Percentiles rank a stretch among this genome's conserved stretches.
Evolutionary conservation across 192 early-diverging fungal genomes (phyloP).

Genomic region (Phlyctochytrium bullatum): DNA sequence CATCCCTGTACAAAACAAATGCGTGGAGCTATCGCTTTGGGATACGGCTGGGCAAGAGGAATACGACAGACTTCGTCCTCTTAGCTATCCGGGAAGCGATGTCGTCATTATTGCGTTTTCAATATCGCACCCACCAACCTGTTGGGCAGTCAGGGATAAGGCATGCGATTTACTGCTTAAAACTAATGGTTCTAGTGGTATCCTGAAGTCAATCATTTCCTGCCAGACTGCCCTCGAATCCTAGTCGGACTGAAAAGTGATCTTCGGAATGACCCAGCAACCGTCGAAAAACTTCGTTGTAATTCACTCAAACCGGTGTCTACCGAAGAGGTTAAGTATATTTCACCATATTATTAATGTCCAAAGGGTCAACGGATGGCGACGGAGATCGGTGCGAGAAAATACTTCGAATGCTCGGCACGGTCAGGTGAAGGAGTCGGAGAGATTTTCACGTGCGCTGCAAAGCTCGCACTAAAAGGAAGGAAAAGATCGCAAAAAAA

Average conservation of each 20-base stretch:
- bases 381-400: conserved; percentile 67
- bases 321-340: conserved; percentile 31
- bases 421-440: conserved; percentile 67
- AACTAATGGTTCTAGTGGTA: conserved; percentile 57
- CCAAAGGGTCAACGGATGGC: conserved; percentile 67
- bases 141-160: conserved; percentile 77
- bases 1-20: conserved; percentile 28
- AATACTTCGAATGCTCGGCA: conserved; percentile 82
- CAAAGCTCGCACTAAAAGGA: conserved; percentile 49
- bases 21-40: conserved; percentile 77
- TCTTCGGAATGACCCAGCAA: conserved; percentile 34
- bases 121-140: conserved; percentile 74
- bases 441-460: conserved; percentile 64
- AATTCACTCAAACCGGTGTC: conserved; percentile 10
- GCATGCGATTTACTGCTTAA: conserved; percentile 3
- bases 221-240: conserved; percentile 71
- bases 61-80: conserved; percentile 88
- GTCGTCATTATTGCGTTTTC: conserved; percentile 77
- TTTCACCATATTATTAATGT: conserved; percentile 1
- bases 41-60: conserved; percentile 98
- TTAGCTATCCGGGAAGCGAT: conserved; percentile 90
- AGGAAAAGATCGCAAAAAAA: conserved; percentile 10
- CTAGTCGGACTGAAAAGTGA: conserved; percentile 60
- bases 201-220: conserved; percentile 80
- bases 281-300: conserved; percentile 25